A percentile compares a stretch with the other conserved stretches of the same genome.
Conservation (phyloP, 2,329 filamentous ascomycete species). For the Calonectria multiphialidica region DNA sequence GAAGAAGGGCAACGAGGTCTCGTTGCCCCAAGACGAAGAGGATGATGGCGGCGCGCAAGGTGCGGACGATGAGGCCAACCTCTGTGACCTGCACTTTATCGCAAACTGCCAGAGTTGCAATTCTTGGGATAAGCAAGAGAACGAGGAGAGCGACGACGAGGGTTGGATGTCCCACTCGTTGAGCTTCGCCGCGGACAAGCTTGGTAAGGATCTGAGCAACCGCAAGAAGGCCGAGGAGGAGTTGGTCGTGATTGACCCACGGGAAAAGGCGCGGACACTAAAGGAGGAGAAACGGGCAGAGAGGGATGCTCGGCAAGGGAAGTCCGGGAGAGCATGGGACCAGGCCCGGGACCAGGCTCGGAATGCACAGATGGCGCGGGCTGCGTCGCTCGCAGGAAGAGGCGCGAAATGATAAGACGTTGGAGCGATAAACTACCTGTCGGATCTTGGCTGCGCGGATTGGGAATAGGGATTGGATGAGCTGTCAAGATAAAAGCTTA, state of each 20-base stretch:
- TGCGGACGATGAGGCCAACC: conserved; percentile 74
- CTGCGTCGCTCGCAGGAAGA: conserved; percentile 66
- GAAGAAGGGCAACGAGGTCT: conserved; percentile 49
- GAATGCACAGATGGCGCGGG: conserved; percentile 68
- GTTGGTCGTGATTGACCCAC: conserved; percentile 90
- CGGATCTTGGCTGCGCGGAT: background rate
- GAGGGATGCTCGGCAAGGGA: conserved; percentile 65
- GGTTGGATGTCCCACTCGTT: conserved; percentile 91
- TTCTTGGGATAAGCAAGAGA: conserved; percentile 79
- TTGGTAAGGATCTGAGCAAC: conserved; percentile 93
- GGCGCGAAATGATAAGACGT: conserved; percentile 55
- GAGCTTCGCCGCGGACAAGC: conserved; percentile 87
- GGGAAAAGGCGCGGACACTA: conserved; percentile 82
- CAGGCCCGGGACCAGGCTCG: conserved; percentile 58
- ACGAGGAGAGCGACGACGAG: conserved; percentile 70
- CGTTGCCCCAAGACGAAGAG: conserved; percentile 37
- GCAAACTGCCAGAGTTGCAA: conserved; percentile 93
- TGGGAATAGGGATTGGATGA: conserved; percentile 45
- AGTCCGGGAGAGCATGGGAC: conserved; percentile 70
- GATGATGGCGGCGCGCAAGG: conserved; percentile 38
- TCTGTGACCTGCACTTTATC: conserved; percentile 97
- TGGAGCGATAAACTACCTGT: background rate
- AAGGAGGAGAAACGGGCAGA: conserved; percentile 73
- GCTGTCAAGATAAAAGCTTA: background rate
- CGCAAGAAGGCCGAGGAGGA: conserved; percentile 93